phyloP scores from a whole-genome alignment of 1,139 yeast species.

The Pichia sorboxylosa region DNA sequence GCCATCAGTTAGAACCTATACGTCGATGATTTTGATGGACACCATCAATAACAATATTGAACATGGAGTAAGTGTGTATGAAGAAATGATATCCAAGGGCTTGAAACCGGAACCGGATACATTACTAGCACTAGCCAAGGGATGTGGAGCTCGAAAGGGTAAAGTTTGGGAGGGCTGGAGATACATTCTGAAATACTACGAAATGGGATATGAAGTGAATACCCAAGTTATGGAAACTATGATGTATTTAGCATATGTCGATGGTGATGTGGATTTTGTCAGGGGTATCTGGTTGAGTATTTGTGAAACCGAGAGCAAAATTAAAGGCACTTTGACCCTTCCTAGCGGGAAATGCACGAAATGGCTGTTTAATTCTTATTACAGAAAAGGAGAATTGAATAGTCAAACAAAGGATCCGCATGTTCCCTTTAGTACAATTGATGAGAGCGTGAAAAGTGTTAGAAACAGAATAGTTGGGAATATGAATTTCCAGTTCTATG shows the following conservation, averaged over 20 bases:
- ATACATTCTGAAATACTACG: constrained; percentile 56
- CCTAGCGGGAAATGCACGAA: constrained; percentile 38
- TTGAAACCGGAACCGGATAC: constrained; percentile 19
- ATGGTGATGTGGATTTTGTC: constrained; percentile 67
- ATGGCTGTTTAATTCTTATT: constrained; percentile 46
- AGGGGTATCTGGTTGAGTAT: constrained; percentile 49
- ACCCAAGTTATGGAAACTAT: constrained; percentile 51
- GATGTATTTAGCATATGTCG: constrained; percentile 62
- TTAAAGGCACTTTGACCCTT: constrained; percentile 15
- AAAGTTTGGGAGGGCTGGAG: constrained; percentile 62
- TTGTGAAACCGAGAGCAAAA: constrained; percentile 17
- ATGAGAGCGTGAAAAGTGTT: constrained; percentile 22
- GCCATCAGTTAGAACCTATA: constrained; percentile 61
- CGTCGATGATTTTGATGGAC: constrained; percentile 57
- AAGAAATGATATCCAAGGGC: constrained; percentile 43
- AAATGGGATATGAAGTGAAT: constrained; percentile 37
- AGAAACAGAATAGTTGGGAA: constrained; percentile 18
- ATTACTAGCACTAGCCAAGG: constrained; percentile 56
- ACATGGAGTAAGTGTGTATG: constrained; percentile 62
- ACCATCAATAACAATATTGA: constrained; percentile 53
- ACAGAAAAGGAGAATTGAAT: constrained; percentile 23
- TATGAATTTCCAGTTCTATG: constrained; percentile 17
- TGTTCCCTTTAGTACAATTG: constrained; percentile 25
- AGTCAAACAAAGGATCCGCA: constrained; percentile 3
- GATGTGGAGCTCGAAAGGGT: constrained; percentile 44